Percentiles rank a stretch among this genome's conserved stretches.
Conservation (phyloP, 306 rosid genomes). For the Vigna trinervia region DNA sequence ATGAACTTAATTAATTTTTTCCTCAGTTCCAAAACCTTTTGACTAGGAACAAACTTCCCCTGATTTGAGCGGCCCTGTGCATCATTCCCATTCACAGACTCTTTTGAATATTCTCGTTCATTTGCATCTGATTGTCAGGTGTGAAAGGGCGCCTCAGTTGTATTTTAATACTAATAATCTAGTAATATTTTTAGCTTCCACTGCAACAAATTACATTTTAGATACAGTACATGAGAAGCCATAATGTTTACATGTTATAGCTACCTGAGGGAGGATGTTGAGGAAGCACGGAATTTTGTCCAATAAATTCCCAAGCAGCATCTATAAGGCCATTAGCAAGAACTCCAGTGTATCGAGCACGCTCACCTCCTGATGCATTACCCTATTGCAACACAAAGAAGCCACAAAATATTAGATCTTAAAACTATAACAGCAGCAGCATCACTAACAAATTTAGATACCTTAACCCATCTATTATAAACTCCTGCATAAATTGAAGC, state of each 20-base stretch:
- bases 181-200: constrained; percentile 37
- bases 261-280: constrained; percentile 82
- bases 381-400: constrained; percentile 66
- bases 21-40: constrained; percentile 64
- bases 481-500: constrained; percentile 94
- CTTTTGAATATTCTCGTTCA: constrained; percentile 46
- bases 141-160: constrained; percentile 42
- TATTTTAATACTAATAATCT: constrained; percentile 35
- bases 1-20: constrained; percentile 77
- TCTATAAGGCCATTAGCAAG: constrained; percentile 69
- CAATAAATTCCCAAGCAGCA: constrained; percentile 70
- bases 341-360: constrained; percentile 68
- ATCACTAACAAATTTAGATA: constrained; percentile 47
- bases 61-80: constrained; percentile 51
- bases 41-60: constrained; percentile 75
- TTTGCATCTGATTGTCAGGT: constrained; percentile 48
- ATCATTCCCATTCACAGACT: constrained; percentile 51
- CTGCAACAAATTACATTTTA: constrained; percentile 32
- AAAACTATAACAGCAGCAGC: constrained; percentile 25
- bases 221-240: constrained; percentile 38
- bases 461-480: constrained; percentile 87
- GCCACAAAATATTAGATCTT: constrained; percentile 26
- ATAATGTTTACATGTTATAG: constrained; percentile 39
- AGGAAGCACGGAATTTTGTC: constrained; percentile 73
- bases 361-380: constrained; percentile 93